Conservation (phyloP, 2,329 filamentous ascomycete species). For the Epicoccum nigrum region DNA sequence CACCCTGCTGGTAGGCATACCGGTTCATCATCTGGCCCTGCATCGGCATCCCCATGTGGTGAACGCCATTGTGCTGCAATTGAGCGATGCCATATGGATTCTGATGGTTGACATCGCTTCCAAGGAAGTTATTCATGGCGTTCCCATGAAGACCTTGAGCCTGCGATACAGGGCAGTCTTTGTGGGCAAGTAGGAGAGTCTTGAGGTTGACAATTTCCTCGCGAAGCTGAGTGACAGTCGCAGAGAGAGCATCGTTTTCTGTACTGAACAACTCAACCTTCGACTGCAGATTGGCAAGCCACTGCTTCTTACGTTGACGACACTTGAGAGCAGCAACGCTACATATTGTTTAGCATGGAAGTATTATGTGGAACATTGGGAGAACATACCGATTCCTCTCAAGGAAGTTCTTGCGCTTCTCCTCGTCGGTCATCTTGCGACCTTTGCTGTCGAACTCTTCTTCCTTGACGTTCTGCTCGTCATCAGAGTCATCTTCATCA, state of each 20-base stretch:
- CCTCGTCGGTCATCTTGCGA: constrained; percentile 96
- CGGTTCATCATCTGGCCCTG: constrained; percentile 47
- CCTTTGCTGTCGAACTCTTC: constrained; percentile 56
- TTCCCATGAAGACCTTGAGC: constrained; percentile 72
- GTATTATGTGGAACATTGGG: not conserved
- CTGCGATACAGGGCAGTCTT: constrained; percentile 92
- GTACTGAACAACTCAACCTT: constrained; percentile 93
- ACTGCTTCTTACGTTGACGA: constrained; percentile 97
- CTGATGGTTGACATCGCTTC: constrained; percentile 52
- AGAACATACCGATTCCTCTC: constrained; percentile 85
- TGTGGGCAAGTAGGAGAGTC: constrained; percentile 89
- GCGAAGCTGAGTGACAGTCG: constrained; percentile 81
- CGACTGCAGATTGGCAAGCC: constrained; percentile 90
- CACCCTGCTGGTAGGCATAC: constrained; percentile 42
- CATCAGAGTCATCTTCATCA: constrained; percentile 54
- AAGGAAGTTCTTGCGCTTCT: constrained; percentile 97
- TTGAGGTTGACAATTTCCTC: constrained; percentile 96
- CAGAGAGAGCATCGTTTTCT: constrained; percentile 86
- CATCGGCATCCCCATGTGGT: constrained; percentile 50
- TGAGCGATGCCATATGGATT: constrained; percentile 58
- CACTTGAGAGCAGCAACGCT: constrained; percentile 97
- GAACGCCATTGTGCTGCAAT: constrained; percentile 50
- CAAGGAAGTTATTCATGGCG: constrained; percentile 58
- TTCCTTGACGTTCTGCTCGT: constrained; percentile 46
- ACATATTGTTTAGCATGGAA: constrained; percentile 33